phyloP scores from a whole-genome alignment of 495 filamentous ascomycete genomes.

The Massariosphaeria phaeospora region DNA sequence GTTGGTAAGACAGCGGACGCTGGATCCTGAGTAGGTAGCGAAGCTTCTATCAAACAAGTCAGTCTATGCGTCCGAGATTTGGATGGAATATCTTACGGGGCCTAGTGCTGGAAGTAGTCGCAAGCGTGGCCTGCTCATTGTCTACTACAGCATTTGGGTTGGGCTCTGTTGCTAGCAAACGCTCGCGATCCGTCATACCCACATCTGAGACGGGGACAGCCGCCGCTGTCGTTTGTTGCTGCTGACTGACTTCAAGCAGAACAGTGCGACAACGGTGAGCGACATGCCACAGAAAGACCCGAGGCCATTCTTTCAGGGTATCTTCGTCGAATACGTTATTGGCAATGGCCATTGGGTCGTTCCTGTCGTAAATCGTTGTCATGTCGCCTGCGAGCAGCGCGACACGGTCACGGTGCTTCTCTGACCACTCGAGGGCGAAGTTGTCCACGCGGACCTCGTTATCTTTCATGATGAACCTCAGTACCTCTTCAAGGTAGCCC shows the following conservation, averaged over 20 bases:
- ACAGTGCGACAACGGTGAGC: slow-evolving; percentile 5
- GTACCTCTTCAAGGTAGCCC: slow-evolving; percentile 42
- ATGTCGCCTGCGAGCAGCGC: background rate
- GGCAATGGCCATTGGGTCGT: slow-evolving; percentile 7
- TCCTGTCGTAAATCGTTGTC: background rate
- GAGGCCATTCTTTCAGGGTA: background rate
- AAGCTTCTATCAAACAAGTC: background rate
- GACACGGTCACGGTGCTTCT: slow-evolving; percentile 4
- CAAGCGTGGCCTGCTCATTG: background rate
- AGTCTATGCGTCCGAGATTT: background rate
- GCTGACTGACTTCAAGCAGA: background rate
- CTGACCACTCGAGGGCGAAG: slow-evolving; percentile 13
- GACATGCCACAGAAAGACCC: slow-evolving; percentile 16
- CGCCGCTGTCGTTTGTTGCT: slow-evolving; percentile 3
- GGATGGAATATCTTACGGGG: background rate
- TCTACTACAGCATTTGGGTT: background rate
- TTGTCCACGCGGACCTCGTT: slow-evolving; percentile 1
- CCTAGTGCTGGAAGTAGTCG: background rate
- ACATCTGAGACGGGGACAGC: background rate
- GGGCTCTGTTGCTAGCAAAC: background rate
- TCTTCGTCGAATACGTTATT: slow-evolving; percentile 18
- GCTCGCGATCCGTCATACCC: background rate
- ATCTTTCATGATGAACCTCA: slow-evolving; percentile 11
- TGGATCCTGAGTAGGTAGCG: background rate
- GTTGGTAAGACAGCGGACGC: background rate